Evolutionary conservation across 2,329 filamentous ascomycete genomes (phyloP), one percentile per base, ranked within the genome.

Genomic region (Colletotrichum sp.): DNA sequence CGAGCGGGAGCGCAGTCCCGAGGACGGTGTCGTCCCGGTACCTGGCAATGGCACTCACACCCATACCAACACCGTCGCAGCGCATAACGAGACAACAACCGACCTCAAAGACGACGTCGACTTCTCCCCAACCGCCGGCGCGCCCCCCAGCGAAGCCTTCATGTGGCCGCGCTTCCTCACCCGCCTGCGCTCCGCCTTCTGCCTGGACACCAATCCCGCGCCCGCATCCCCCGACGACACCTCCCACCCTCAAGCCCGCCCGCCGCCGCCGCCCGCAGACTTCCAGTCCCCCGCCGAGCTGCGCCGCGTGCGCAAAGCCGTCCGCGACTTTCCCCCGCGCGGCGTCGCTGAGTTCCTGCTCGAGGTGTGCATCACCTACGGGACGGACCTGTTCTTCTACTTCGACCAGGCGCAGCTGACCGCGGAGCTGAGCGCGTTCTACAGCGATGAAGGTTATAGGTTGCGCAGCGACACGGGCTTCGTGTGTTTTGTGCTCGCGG

Each of bases 301-400:
- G 18, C 68, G 74, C 8, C 79, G 81, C 8, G 43, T 82, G 21
- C 78, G 72, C 9, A 77, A 64, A 3, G 79, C 79, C 10, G 69
- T 82, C 24, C 78, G 79, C 9, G 70, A 70, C 7, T 82, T 82
- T 7, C 81, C 81, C 0, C 81, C 81, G 2, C 75, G 74, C 2
- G 70, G 77, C 2, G 79, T 83, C 3, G 81, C 81, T 3, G 80
- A 82, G 32, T 83, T 82, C 48, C 75, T 83, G 7, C 55, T 82
- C 2, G 80, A 80, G 3, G 80, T 82, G 14, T 82, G 80, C 71
- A 81, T 82, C 4, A 77, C 78, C 10, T 79, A 82, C 57, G 79
- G 77, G 13, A 79, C 77, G 2, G 81, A 83, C 60, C 69, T 69
- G 4, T 83, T 83, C 77, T 82, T 82, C 76, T 83, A 82, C 72